Evolutionary conservation across 208 protist genomes (phyloP), one percentile per base, ranked within the genome.

Genomic region (Leishmania tropica): DNA sequence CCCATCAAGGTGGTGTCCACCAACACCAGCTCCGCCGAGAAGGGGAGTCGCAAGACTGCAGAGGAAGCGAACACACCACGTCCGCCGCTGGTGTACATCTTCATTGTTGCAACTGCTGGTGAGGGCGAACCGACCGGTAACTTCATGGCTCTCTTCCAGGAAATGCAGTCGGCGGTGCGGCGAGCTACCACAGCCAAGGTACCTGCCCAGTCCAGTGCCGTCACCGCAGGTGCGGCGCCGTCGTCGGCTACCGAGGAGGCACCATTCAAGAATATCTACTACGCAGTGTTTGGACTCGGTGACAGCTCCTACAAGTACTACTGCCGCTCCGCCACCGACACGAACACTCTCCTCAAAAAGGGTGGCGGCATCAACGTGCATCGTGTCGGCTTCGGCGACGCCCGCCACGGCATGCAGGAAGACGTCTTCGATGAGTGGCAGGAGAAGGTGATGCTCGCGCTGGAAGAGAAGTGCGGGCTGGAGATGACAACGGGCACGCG

Each of bases 301-400:
- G 98, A 99, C 80, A 97, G 85, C 45, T 98, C 98, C n/a, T 99
- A 99, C 89, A 98, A 99, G 84, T 95, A 99, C 85, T 99, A 96
- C 84, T 96, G 98, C 80, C 86, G 89, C 37, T 86, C 48, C 48
- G 91, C 90, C 17, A 81, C 86, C 24, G 78, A 86, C 68, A 83
- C 91, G 11, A 89, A 94, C 80, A 79, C 70, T 75, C 71, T 93
- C 53, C 70, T 95, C 51, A 83, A 90, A n/a, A 85, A 85, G 53
- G 92, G 92, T 62, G 93, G 93, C 19, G 93, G 79, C 48, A 81
- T 64, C 6, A 88, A 89, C 67, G 56, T 96, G 53, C 80, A 90
- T 70, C 91, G 87, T 64, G 82, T 95, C 58, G 90, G 79, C 76
- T 87, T 93, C 74, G 87, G 89, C 21, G 93, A 96, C 75, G 93